Percentiles rank a stretch among this genome's conserved stretches.
Evolutionary conservation across 192 early-diverging fungal genomes (phyloP).

Genomic region (Mortierella hygrophila): DNA sequence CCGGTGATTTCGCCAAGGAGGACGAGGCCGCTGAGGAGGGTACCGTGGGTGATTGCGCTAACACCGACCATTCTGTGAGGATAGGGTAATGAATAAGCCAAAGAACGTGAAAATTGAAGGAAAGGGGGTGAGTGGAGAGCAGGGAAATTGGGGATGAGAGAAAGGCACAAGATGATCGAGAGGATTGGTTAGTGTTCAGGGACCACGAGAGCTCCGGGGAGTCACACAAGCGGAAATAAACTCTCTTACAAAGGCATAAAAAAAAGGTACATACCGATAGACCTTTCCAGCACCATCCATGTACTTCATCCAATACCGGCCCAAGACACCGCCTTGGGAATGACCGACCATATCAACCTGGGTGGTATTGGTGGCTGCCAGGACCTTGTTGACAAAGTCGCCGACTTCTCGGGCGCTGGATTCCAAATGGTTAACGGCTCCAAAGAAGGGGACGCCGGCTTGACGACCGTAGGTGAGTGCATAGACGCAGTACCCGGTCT

Average conservation of each 20-base stretch:
- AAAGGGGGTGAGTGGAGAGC: neutral
- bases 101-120: conserved; percentile 1
- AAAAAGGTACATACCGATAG: neutral
- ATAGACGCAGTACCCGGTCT: conserved; percentile 20
- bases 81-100: neutral
- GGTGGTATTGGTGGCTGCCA: conserved; percentile 1
- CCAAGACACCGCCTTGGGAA: conserved; percentile 15
- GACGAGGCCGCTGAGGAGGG: neutral
- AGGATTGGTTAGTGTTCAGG: neutral
- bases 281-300: conserved; percentile 19
- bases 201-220: neutral
- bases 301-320: conserved; percentile 19
- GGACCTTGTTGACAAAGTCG: conserved; percentile 9
- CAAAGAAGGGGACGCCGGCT: conserved; percentile 12
- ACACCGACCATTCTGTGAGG: conserved; percentile 14
- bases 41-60: conserved; percentile 9
- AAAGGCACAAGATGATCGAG: neutral
- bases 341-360: conserved; percentile 26
- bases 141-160: neutral
- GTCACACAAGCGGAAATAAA: neutral
- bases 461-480: conserved; percentile 22
- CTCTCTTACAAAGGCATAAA: conserved; percentile 3
- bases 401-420: conserved; percentile 10
- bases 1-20: neutral
- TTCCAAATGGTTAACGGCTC: conserved; percentile 4